These are phyloP conservation scores for Penicillium canescens DNA, from an alignment of 495 filamentous ascomycete species.

Conservation along the genomic window DNA sequence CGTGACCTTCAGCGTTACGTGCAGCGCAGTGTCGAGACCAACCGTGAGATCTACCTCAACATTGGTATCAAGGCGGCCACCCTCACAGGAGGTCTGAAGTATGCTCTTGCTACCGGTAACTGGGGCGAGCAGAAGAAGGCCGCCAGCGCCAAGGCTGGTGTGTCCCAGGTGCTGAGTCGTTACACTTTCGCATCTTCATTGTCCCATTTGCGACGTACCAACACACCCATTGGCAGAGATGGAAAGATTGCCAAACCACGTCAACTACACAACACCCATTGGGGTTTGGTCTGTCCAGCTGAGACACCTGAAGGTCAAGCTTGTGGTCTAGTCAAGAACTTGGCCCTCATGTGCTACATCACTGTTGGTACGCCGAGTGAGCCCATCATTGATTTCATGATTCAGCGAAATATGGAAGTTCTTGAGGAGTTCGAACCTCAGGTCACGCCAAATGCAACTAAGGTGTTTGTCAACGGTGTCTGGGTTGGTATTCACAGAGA, in stretches of 20 bases:
- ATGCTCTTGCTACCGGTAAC: constrained; percentile 97
- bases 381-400: constrained; percentile 93
- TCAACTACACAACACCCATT: constrained; percentile 98
- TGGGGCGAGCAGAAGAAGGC: constrained; percentile 99
- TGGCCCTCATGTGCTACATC: constrained; percentile 97
- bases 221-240: constrained; percentile 95
- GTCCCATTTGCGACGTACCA: constrained; percentile 94
- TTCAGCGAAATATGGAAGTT: constrained; percentile 88
- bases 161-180: constrained; percentile 96
- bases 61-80: constrained; percentile 89
- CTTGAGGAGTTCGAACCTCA: constrained; percentile 94
- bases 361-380: constrained; percentile 88
- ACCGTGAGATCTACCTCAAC: constrained; percentile 82
- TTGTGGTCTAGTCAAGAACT: constrained; percentile 96
- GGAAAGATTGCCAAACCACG: constrained; percentile 98
- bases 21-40: constrained; percentile 85
- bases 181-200: constrained; percentile 96
- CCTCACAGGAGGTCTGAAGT: constrained; percentile 90
- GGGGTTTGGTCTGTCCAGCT: constrained; percentile 95
- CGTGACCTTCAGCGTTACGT: constrained; percentile 87
- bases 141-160: constrained; percentile 87
- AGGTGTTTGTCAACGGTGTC: constrained; percentile 96
- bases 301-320: constrained; percentile 99
- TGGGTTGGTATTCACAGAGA: constrained; percentile 91
- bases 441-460: constrained; percentile 86